Evolutionary conservation across 78 protist species (phyloP).

Genomic region (Anaeramoeba flamelloides): DNA sequence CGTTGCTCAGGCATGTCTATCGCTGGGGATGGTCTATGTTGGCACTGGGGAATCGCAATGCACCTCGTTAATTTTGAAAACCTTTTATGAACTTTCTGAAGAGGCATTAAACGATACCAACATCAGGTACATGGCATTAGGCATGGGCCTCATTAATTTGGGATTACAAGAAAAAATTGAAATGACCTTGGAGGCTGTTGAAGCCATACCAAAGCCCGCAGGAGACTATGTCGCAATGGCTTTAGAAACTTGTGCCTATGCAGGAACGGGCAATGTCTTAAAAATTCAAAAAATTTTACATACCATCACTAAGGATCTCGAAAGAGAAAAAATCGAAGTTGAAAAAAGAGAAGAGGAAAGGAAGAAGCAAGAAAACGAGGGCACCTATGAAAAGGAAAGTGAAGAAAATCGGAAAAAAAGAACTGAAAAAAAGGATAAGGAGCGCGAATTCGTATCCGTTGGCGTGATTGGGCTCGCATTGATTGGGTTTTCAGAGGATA

Average conservation of each 20-base stretch:
- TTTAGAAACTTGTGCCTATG: constrained; percentile 84
- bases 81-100: too few relatives aligned
- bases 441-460: constrained; percentile 17
- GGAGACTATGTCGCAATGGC: constrained; percentile 37
- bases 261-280: constrained; percentile 91
- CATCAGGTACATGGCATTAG: constrained; percentile 43
- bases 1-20: constrained; percentile 36
- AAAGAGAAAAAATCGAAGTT: constrained; percentile 42
- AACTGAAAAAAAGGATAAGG: constrained; percentile 1
- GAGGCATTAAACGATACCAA: too few relatives aligned
- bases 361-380: too few relatives aligned
- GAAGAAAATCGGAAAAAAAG: not conserved
- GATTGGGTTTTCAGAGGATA: constrained; percentile 85
- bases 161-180: constrained; percentile 56
- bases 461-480: constrained; percentile 76
- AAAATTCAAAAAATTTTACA: constrained; percentile 27
- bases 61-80: too few relatives aligned
- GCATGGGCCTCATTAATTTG: constrained; percentile 60
- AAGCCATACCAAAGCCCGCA: constrained; percentile 35
- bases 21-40: constrained; percentile 67
- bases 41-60: too few relatives aligned
- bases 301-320: constrained; percentile 59
- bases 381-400: too few relatives aligned
- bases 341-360: constrained; percentile 15
- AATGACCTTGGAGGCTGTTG: constrained; percentile 42